These are phyloP conservation scores for Tremella yokohamensis DNA, from an alignment of 768 basidiomycete species.

Conservation along the genomic window DNA sequence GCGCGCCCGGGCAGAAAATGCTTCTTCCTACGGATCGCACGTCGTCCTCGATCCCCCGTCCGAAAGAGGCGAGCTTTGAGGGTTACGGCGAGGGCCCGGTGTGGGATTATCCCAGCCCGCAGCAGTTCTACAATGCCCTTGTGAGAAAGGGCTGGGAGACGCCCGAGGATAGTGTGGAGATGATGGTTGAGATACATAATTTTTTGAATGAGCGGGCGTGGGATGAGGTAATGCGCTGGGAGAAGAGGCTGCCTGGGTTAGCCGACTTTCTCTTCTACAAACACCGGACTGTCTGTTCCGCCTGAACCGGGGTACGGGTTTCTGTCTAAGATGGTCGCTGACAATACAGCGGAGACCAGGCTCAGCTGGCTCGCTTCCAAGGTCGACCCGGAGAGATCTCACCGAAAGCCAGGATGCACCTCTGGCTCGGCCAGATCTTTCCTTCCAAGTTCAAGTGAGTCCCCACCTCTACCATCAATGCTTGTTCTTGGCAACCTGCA, in stretches of 20 bases:
- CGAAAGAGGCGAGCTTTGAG: slow-evolving; percentile 34
- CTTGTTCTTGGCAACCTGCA: neutral
- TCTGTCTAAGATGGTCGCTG: slow-evolving; percentile 1
- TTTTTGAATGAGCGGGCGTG: slow-evolving; percentile 96
- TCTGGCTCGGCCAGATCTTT: slow-evolving; percentile 82
- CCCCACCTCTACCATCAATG: neutral
- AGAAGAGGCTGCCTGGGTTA: slow-evolving; percentile 64
- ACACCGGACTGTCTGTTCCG: neutral
- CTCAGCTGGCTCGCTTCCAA: slow-evolving; percentile 76
- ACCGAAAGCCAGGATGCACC: slow-evolving; percentile 84
- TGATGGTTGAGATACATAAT: slow-evolving; percentile 98
- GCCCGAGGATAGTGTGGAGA: slow-evolving; percentile 83
- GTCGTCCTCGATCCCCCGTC: slow-evolving; percentile 79
- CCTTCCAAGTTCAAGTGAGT: slow-evolving; percentile 85
- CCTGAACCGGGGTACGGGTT: neutral
- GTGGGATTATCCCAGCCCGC: slow-evolving; percentile 97
- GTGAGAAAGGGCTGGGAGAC: slow-evolving; percentile 97
- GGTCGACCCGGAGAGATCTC: slow-evolving; percentile 89
- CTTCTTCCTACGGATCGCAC: slow-evolving; percentile 70
- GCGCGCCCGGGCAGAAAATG: slow-evolving; percentile 63
- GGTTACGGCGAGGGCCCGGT: slow-evolving; percentile 24
- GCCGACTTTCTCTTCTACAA: slow-evolving; percentile 29
- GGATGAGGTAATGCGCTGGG: slow-evolving; percentile 92
- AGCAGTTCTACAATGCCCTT: slow-evolving; percentile 96
- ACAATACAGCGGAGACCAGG: slow-evolving; percentile 59